Evolutionary conservation across 2,329 filamentous ascomycete species (phyloP).

Genomic region (Metarhizium rileyi): DNA sequence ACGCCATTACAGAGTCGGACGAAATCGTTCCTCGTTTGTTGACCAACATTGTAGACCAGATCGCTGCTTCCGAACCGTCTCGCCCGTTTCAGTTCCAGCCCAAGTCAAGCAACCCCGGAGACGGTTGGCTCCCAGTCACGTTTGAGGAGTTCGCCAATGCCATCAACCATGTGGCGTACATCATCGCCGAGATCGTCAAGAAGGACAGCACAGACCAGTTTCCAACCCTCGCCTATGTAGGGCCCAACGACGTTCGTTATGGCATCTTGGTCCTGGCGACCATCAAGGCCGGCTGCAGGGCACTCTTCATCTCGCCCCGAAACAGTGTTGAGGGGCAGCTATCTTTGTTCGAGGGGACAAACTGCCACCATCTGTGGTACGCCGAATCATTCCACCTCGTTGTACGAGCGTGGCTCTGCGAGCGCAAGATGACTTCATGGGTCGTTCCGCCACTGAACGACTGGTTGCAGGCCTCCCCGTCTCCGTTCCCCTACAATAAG

Average conservation of each 20-base stretch:
- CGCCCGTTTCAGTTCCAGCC: constrained; percentile 30
- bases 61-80: constrained; percentile 13
- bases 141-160: constrained; percentile 18
- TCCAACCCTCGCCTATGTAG: constrained; percentile 25
- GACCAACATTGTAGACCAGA: constrained; percentile 14
- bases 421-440: constrained; percentile 24
- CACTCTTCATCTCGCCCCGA: constrained; percentile 8
- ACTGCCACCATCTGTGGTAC: constrained; percentile 30
- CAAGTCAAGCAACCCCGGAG: constrained; percentile 13
- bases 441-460: constrained; percentile 21
- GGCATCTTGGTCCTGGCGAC: constrained; percentile 9
- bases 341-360: constrained; percentile 32
- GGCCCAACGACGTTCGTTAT: constrained; percentile 13
- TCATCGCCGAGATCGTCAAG: constrained; percentile 19
- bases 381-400: constrained; percentile 7
- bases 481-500: constrained; percentile 7
- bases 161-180: constrained; percentile 21
- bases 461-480: constrained; percentile 26
- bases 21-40: constrained; percentile 10
- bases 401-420: constrained; percentile 8
- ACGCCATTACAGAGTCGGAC: background rate
- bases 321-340: constrained; percentile 7
- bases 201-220: constrained; percentile 19
- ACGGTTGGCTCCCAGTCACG: constrained; percentile 20
- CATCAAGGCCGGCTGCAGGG: constrained; percentile 9